Evolutionary conservation across 2,329 filamentous ascomycete species (phyloP).

Genomic region (Tolypocladium sp.): DNA sequence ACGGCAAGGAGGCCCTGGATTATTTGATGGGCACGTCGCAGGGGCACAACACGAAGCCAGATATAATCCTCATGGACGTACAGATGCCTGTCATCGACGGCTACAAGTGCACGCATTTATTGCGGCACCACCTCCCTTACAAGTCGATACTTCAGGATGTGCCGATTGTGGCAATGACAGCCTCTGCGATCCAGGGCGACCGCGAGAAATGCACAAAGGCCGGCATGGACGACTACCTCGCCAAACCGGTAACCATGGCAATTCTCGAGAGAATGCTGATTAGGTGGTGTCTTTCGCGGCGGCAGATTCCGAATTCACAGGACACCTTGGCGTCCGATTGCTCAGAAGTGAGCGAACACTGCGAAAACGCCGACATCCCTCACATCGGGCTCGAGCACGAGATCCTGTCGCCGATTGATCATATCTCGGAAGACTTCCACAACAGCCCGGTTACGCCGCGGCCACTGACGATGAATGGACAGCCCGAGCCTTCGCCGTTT

Average conservation of each 20-base stretch:
- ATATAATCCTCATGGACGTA: slow-evolving; percentile 72
- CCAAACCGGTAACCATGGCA: slow-evolving; percentile 63
- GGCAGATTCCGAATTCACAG: slow-evolving; percentile 11
- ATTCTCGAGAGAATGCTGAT: slow-evolving; percentile 63
- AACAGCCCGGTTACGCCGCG: slow-evolving; percentile 29
- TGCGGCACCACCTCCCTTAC: slow-evolving; percentile 61
- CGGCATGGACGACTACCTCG: slow-evolving; percentile 69
- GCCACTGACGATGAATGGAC: slow-evolving; percentile 26
- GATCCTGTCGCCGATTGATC: slow-evolving; percentile 6
- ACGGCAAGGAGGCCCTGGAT: slow-evolving; percentile 69
- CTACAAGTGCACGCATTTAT: slow-evolving; percentile 65
- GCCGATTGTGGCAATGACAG: slow-evolving; percentile 76
- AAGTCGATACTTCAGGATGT: slow-evolving; percentile 49
- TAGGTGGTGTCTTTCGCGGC: slow-evolving; percentile 47
- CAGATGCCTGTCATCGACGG: slow-evolving; percentile 72
- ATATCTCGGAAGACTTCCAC: slow-evolving; percentile 16
- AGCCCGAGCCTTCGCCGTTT: slow-evolving; percentile 32
- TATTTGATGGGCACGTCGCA: slow-evolving; percentile 51
- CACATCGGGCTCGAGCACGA: slow-evolving; percentile 22
- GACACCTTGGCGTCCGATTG: slow-evolving; percentile 30
- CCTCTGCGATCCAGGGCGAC: slow-evolving; percentile 69
- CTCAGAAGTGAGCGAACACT: slow-evolving; percentile 34
- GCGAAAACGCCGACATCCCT: slow-evolving; percentile 31
- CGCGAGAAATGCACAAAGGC: slow-evolving; percentile 63
- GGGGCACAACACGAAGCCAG: slow-evolving; percentile 47